Evolutionary conservation across 768 basidiomycete species (phyloP), one percentile per base, ranked within the genome.

Genomic region (Tephrocybe sp.): DNA sequence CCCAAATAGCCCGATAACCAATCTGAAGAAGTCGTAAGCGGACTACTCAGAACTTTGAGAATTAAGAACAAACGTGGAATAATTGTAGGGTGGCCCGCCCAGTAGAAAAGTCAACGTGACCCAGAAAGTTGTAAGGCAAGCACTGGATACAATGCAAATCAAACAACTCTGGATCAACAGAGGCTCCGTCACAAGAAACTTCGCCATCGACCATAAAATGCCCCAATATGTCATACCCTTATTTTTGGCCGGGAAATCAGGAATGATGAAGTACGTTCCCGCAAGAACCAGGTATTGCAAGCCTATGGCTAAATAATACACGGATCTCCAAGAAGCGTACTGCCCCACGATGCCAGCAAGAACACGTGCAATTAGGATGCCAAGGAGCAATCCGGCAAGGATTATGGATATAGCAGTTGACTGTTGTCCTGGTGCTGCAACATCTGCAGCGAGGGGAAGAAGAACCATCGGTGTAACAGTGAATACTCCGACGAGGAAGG

Each of bases 171-270:
- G 90, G 8, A 91, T 74, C 30, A 95, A 69, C 16, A 85, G 68
- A 0, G 92, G 91, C 64, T 93, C 88, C 0, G 86, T 92, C 33
- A 85, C 73, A 0, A 83, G 71, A 57, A 83, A 87, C 64, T 82
- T 85, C 6, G 70, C 83, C 91, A 92, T 92, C 14, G 83, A 85
- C 62, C 71, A 78, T 31, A 89, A 66, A 43, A 92, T 85, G 14
- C 81, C 66, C 55, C 71, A 73, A 65, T 92, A 92, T 4, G 80
- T 78, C 54, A 89, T 48, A 43, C 77, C 70, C 26, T 60, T 65
- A 61, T 87, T 85, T 65, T 86, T 91, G 12, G 84, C 79, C 1
- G 89, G 91, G 61, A 86, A 91, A 66, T 93, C 89, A 0, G 90
- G 91, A 12, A 92, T 68, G 51, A 83, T 60, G 22, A 79, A 65